A percentile compares a stretch with the other conserved stretches of the same genome.
Evolutionary conservation across 129 eudicot species (phyloP).

Genomic region (Heracleum sosnowskyi): DNA sequence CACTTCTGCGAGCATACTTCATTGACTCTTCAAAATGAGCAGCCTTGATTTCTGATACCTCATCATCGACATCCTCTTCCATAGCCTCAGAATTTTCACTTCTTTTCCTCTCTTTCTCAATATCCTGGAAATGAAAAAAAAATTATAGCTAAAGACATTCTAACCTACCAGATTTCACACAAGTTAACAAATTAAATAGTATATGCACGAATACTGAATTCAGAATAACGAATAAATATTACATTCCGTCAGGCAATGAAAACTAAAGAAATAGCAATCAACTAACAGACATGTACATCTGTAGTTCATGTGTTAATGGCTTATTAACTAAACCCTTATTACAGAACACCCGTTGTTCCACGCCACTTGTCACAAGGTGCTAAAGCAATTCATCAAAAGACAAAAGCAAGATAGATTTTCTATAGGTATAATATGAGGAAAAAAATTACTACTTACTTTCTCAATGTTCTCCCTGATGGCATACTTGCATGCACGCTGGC

Average conservation of each 20-base stretch:
- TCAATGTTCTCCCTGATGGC: conserved; percentile 76
- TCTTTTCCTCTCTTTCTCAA: conserved; percentile 59
- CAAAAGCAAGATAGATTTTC: background rate
- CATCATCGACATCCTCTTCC: conserved; percentile 72
- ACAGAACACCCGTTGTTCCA: background rate
- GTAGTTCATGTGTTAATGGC: background rate
- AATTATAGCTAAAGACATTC: background rate
- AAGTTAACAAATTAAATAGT: background rate
- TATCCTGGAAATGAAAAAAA: conserved; percentile 32
- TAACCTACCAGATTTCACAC: background rate
- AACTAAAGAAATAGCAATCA: background rate
- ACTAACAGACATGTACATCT: background rate
- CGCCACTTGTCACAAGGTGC: background rate
- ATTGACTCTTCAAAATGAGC: conserved; percentile 84
- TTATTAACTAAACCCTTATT: background rate
- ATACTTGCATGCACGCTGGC: conserved; percentile 73
- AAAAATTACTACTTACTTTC: conserved; percentile 24
- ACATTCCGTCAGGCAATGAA: background rate
- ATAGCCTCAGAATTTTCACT: conserved; percentile 65
- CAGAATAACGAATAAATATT: background rate
- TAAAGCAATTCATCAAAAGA: background rate
- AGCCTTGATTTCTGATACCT: conserved; percentile 61
- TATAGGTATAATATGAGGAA: background rate
- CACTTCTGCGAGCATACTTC: conserved; percentile 95
- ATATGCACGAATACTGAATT: background rate